Evolutionary conservation across 2,329 filamentous ascomycete genomes (phyloP).

Genomic region (Gnomoniopsis sp.): DNA sequence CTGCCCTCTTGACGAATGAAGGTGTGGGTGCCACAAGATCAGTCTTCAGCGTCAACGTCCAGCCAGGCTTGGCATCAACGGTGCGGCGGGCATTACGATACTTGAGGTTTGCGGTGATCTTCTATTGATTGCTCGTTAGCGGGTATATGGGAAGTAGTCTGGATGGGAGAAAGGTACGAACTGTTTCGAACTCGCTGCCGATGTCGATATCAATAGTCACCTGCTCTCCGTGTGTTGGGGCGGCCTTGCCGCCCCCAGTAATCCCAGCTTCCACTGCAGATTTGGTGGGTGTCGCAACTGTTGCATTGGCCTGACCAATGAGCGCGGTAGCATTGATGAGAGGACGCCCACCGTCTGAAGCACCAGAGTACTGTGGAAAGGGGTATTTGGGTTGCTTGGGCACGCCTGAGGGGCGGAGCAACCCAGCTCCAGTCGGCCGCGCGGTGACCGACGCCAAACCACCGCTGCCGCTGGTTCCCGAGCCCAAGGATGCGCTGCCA

Average conservation of each 20-base stretch:
- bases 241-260: background rate
- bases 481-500: background rate
- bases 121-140: slow-evolving; percentile 1
- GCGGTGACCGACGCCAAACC: background rate
- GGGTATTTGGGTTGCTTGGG: too few relatives aligned
- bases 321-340: background rate
- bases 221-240: background rate
- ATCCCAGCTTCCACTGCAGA: slow-evolving; percentile 3
- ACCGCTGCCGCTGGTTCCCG: background rate
- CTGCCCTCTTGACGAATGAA: background rate
- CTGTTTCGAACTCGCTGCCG: slow-evolving; percentile 12
- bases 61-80: background rate
- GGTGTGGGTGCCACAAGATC: background rate
- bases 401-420: background rate
- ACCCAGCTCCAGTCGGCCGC: background rate
- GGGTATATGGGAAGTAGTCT: background rate
- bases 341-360: background rate
- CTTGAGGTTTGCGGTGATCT: slow-evolving; percentile 14
- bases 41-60: slow-evolving; percentile 7
- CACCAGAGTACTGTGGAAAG: background rate
- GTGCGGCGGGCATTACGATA: slow-evolving; percentile 5
- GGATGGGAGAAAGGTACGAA: background rate
- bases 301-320: background rate
- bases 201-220: slow-evolving; percentile 11
- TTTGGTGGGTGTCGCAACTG: background rate